Conservation (phyloP, 2,329 filamentous ascomycete species). For the Fusarium citri region DNA sequence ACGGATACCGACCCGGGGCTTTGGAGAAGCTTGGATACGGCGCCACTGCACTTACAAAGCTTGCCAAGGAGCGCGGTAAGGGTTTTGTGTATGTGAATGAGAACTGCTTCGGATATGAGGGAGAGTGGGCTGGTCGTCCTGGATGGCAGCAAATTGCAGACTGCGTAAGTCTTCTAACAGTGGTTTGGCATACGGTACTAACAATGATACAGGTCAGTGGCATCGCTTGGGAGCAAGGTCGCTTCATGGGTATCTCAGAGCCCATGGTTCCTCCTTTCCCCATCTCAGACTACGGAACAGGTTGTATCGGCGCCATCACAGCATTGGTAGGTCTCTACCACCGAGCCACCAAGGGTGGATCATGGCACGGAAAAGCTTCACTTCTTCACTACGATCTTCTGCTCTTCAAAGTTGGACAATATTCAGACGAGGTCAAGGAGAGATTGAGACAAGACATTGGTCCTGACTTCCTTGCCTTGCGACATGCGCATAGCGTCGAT, state of each 20-base stretch:
- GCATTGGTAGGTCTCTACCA: conserved; percentile 72
- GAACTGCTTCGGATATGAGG: conserved; percentile 74
- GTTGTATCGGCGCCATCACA: conserved; percentile 76
- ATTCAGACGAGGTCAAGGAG: conserved; percentile 64
- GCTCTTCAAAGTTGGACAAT: conserved; percentile 69
- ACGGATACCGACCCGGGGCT: conserved; percentile 76
- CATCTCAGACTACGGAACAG: conserved; percentile 76
- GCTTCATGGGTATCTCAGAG: conserved; percentile 69
- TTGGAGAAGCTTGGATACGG: conserved; percentile 73
- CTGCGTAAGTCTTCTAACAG: conserved; percentile 54
- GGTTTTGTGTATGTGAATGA: conserved; percentile 77
- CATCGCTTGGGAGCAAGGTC: conserved; percentile 71
- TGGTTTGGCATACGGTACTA: not conserved
- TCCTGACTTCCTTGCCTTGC: conserved; percentile 65
- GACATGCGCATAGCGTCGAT: conserved; percentile 73
- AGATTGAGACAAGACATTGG: conserved; percentile 62
- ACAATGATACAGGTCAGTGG: conserved; percentile 59
- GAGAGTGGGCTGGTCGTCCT: conserved; percentile 71
- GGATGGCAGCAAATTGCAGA: conserved; percentile 82
- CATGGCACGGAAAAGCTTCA: conserved; percentile 72
- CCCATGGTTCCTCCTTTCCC: conserved; percentile 75
- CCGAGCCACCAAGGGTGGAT: conserved; percentile 71
- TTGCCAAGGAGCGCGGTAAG: conserved; percentile 66
- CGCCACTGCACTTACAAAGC: conserved; percentile 62
- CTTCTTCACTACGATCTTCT: conserved; percentile 76